Evolutionary conservation across 345 rosid genomes (phyloP).

Genomic region (Durio zibethinus): DNA sequence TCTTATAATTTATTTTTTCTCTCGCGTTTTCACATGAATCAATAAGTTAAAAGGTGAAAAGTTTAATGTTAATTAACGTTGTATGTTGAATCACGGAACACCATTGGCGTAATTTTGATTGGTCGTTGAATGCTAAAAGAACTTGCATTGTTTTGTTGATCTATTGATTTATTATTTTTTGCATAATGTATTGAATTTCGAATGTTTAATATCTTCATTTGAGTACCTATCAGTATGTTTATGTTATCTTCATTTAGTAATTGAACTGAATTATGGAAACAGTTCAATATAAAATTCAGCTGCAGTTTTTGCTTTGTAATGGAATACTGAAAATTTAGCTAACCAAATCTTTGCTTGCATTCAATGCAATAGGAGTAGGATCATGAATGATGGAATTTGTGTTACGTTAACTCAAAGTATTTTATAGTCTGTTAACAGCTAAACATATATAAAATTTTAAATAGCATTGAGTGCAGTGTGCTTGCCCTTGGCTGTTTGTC

Average conservation of each 20-base stretch:
- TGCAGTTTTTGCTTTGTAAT: not conserved
- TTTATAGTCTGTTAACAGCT: not conserved
- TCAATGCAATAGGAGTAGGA: not conserved
- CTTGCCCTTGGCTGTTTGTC: not conserved
- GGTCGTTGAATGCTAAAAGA: not conserved
- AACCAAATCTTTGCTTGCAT: not conserved
- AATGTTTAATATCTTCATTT: not conserved
- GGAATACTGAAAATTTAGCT: not conserved
- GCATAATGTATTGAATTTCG: not conserved
- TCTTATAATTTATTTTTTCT: not conserved
- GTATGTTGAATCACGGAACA: not conserved
- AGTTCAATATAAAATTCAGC: not conserved
- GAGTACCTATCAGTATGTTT: not conserved
- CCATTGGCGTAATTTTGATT: not conserved
- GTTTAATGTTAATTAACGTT: not conserved
- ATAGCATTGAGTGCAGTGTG: constrained; percentile 17
- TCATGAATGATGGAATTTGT: not conserved
- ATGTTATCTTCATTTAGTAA: not conserved
- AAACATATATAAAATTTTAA: constrained; percentile 6
- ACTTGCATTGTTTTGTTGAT: not conserved
- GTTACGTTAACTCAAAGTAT: not conserved
- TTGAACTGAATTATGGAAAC: not conserved
- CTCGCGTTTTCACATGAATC: not conserved
- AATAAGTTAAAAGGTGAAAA: not conserved
- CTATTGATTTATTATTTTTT: not conserved